Evolutionary conservation across 2,329 filamentous ascomycete species (phyloP), one percentile per base, ranked within the genome.

Genomic region (Pestalotiopsis sp.): DNA sequence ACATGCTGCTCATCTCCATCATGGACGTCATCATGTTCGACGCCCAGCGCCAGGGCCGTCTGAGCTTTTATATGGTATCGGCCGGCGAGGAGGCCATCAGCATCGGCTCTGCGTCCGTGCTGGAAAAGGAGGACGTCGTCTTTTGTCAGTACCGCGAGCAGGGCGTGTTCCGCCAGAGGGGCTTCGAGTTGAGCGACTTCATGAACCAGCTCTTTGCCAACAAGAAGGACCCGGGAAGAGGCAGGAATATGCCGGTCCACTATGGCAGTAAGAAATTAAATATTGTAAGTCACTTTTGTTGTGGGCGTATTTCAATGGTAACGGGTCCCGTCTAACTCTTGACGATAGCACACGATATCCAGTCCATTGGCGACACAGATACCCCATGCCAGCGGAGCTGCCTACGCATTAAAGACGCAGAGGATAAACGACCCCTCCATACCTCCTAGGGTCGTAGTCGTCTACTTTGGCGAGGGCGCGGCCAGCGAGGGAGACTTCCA

Each of bases 21-120:
- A 96, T 99, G 94, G 96, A 99, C 78, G 81, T 97, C 67, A 93
- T 98, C 78, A 98, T 98, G 95, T 98, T 97, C 77, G 96, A 99
- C 77, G 95, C 96, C 0, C 96, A 99, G 81, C 87, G 96, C 60
- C 96, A 99, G 81, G 95, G 95, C n/a, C 90, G 94, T 23, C 82
- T 97, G 68, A 95, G 92, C 80, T 99, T 99, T 82, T 99, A 99
- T 82, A 98, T 99, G 93, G 95, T 95, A 76, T 95, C 93, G 49
- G 93, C 94, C 0, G 95, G 95, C 68, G 95, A 98, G 83, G 96
- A 99, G 85, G 96, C 95, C 41, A 94, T 97, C 66, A 93, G 93
- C 58, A 91, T 99, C 2, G 96, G 94, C 1, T 95, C 92, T 1
- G 93, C 95, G 0, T 94, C 93, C 27, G 94, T 93, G 13, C 81